phyloP scores from a whole-genome alignment of 768 basidiomycete species.

The Lanmaoa pseudosensibilis region DNA sequence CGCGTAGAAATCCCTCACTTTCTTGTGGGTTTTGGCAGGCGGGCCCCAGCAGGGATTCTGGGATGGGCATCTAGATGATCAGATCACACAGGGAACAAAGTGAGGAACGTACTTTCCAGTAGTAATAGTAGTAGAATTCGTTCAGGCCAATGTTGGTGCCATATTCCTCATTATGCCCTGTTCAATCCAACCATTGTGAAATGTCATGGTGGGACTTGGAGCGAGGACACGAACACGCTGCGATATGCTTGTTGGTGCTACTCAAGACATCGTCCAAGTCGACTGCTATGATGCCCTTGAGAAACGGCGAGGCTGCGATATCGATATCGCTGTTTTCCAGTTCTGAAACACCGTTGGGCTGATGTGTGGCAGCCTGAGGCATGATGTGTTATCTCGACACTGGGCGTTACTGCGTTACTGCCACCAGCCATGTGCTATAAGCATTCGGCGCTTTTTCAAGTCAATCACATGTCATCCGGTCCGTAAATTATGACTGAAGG shows the following conservation, averaged over 20 bases:
- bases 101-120: slow-evolving; percentile 58
- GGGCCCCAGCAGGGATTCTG: slow-evolving; percentile 64
- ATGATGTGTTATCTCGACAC: not conserved
- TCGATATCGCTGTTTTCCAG: not conserved
- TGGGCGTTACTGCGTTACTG: too few species aligned
- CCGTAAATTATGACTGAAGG: not conserved
- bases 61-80: slow-evolving; percentile 1
- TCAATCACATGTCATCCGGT: slow-evolving; percentile 12
- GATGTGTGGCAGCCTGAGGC: slow-evolving; percentile 4
- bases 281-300: slow-evolving; percentile 52
- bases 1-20: slow-evolving; percentile 60
- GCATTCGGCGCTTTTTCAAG: too few species aligned
- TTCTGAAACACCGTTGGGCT: not conserved
- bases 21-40: slow-evolving; percentile 53
- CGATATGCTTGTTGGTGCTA: slow-evolving; percentile 57
- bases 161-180: slow-evolving; percentile 68
- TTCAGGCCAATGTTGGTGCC: slow-evolving; percentile 53
- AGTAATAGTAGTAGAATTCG: slow-evolving; percentile 73
- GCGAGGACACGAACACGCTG: slow-evolving; percentile 44
- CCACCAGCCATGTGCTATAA: too few species aligned
- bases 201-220: not conserved
- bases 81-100: not conserved
- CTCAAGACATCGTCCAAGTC: slow-evolving; percentile 71
- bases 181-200: not conserved
- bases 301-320: slow-evolving; percentile 9